Evolutionary conservation across 306 rosid species (phyloP).

Genomic region (Ceratonia siliqua): DNA sequence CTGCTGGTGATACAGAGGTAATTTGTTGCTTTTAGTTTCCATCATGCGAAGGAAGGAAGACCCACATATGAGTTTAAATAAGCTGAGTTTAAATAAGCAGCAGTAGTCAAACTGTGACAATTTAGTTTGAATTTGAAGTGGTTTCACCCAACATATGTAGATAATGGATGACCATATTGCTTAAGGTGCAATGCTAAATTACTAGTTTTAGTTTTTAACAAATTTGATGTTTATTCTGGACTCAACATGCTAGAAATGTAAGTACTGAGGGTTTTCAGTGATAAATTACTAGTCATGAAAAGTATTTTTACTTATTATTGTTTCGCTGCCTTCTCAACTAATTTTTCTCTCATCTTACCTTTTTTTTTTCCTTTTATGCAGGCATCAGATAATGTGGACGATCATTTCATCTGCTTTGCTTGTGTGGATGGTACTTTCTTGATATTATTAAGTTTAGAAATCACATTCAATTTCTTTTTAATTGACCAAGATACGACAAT

Average conservation of each 20-base stretch:
- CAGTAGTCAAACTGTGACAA: not conserved
- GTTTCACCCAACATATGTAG: not conserved
- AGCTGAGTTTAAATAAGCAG: not conserved
- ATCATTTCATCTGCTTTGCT: constrained; percentile 78
- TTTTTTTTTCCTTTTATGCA: constrained; percentile 32
- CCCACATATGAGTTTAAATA: not conserved
- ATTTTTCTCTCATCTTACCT: not conserved
- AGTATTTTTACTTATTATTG: not conserved
- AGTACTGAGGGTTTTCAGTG: not conserved
- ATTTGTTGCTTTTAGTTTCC: not conserved
- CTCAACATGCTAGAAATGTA: not conserved
- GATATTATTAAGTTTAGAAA: not conserved
- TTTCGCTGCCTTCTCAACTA: not conserved
- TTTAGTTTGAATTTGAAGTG: not conserved
- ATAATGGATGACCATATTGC: not conserved
- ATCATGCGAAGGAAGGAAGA: not conserved
- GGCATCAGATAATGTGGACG: constrained; percentile 58
- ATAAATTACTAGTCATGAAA: not conserved
- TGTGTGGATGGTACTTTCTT: constrained; percentile 61
- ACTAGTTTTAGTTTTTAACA: not conserved
- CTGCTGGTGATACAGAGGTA: constrained; percentile 84
- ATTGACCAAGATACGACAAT: not conserved
- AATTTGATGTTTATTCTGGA: not conserved
- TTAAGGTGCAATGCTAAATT: not conserved
- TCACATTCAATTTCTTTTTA: not conserved